A percentile compares a stretch with the other conserved stretches of the same genome.
phyloP scores from a whole-genome alignment of 345 rosid genomes.

The Citrus australasica region DNA sequence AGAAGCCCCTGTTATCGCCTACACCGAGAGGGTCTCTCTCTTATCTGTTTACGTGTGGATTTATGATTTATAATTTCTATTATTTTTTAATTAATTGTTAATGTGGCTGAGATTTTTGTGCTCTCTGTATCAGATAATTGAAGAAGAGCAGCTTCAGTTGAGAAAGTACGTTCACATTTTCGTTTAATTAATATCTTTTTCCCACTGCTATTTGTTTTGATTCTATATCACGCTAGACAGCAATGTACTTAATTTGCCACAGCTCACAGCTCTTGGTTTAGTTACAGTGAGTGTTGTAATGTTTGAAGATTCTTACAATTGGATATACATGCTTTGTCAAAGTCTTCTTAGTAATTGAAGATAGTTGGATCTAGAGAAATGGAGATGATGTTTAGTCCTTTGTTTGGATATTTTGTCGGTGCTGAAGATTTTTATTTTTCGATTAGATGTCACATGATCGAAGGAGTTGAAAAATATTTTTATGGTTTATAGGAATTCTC shows the following conservation, averaged over 20 bases:
- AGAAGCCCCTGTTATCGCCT: constrained; percentile 85
- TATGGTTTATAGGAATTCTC: background rate
- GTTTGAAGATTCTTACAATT: background rate
- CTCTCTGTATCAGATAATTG: constrained; percentile 56
- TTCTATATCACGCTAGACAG: background rate
- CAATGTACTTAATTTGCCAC: background rate
- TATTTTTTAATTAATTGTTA: constrained; percentile 2
- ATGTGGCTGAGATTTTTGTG: constrained; percentile 9
- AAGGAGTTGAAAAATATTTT: background rate
- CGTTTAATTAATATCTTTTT: background rate
- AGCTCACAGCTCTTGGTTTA: background rate
- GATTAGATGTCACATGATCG: background rate
- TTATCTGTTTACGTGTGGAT: background rate
- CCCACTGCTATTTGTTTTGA: background rate
- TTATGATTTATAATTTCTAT: background rate
- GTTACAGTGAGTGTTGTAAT: background rate
- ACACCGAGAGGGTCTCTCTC: constrained; percentile 71
- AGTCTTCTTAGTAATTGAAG: background rate
- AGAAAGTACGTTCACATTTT: constrained; percentile 45
- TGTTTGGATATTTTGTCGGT: background rate
- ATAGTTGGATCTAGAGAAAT: background rate
- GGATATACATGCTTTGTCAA: too few relatives aligned
- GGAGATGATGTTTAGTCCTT: background rate
- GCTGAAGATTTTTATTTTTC: background rate
- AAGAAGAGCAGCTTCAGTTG: constrained; percentile 81